Evolutionary conservation across 805 yeast species (phyloP).

Genomic region (Lachancea kluyveri): DNA sequence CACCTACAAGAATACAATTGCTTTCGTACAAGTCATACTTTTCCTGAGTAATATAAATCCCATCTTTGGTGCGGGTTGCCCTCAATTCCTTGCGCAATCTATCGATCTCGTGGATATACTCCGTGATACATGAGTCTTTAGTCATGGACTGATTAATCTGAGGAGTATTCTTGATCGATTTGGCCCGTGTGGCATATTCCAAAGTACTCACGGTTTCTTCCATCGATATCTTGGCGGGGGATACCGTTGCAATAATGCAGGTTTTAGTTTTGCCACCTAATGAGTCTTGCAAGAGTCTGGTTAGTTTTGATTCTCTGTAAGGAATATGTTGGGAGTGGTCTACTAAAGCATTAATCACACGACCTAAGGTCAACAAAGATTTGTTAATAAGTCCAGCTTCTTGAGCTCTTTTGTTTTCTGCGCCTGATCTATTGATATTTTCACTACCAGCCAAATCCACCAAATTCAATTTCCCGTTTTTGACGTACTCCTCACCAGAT

Average conservation of each 20-base stretch:
- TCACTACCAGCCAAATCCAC: slow-evolving; percentile 97
- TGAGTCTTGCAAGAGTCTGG: slow-evolving; percentile 73
- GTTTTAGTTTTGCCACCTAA: slow-evolving; percentile 83
- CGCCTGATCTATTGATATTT: slow-evolving; percentile 78
- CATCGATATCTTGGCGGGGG: slow-evolving; percentile 65
- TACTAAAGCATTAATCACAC: slow-evolving; percentile 73
- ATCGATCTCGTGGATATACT: slow-evolving; percentile 50
- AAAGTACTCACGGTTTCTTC: slow-evolving; percentile 78
- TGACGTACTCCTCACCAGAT: slow-evolving; percentile 44
- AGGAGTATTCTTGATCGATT: slow-evolving; percentile 62
- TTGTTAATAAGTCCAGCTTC: slow-evolving; percentile 92
- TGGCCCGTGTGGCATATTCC: slow-evolving; percentile 80
- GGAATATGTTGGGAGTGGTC: slow-evolving; percentile 69
- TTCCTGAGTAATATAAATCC: slow-evolving; percentile 52
- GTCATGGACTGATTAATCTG: slow-evolving; percentile 57
- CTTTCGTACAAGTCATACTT: slow-evolving; percentile 39
- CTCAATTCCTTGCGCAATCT: slow-evolving; percentile 51
- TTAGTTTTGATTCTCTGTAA: slow-evolving; percentile 76
- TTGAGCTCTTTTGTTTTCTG: slow-evolving; percentile 73
- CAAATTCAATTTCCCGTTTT: slow-evolving; percentile 64
- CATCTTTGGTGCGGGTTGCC: slow-evolving; percentile 60
- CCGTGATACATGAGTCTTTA: slow-evolving; percentile 47
- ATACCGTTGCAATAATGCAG: slow-evolving; percentile 73
- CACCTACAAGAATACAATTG: slow-evolving; percentile 42
- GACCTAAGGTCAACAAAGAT: slow-evolving; percentile 74